Conservation (phyloP, 2,329 filamentous ascomycete genomes). For the Arthrobotrys iridis region DNA sequence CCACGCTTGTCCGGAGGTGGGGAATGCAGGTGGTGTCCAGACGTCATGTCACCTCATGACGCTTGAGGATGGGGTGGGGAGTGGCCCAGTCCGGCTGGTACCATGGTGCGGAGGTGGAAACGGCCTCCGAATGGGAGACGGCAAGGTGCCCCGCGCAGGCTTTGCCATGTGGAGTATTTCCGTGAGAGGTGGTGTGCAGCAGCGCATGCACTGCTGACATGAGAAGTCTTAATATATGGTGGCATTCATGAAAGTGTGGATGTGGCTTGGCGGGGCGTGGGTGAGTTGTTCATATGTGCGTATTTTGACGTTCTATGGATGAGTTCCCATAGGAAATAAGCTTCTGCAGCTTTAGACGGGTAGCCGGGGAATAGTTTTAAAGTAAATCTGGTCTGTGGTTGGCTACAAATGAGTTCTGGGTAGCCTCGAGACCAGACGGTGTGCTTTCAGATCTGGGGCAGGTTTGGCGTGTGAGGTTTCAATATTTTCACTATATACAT, state of each 20-base stretch:
- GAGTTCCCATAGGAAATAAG: not conserved
- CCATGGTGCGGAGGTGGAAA: slow-evolving; percentile 46
- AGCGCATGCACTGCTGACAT: slow-evolving; percentile 43
- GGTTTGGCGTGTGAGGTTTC: too few relatives aligned
- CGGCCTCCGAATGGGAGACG: slow-evolving; percentile 40
- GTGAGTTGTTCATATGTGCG: slow-evolving; percentile 32
- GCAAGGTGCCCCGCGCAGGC: slow-evolving; percentile 14
- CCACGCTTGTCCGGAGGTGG: slow-evolving; percentile 25
- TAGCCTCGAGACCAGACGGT: too few relatives aligned
- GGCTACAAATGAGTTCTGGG: not conserved
- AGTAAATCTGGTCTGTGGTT: not conserved
- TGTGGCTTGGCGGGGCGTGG: slow-evolving; percentile 46
- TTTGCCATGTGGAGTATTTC: slow-evolving; percentile 48
- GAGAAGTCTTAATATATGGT: slow-evolving; percentile 26
- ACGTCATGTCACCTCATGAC: slow-evolving; percentile 1
- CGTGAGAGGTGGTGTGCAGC: slow-evolving; percentile 49
- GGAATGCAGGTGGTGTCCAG: slow-evolving; percentile 20
- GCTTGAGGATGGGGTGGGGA: not conserved
- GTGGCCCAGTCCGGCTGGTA: slow-evolving; percentile 16
- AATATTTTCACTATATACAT: too few relatives aligned
- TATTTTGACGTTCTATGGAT: slow-evolving; percentile 8
- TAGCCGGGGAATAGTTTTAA: not conserved
- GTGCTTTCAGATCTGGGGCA: too few relatives aligned
- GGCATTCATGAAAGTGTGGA: slow-evolving; percentile 27
- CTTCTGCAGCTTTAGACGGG: not conserved